These are phyloP conservation scores for Coelastrella sp. DNA, from an alignment of 139 green algal species.

Conservation along the genomic window DNA sequence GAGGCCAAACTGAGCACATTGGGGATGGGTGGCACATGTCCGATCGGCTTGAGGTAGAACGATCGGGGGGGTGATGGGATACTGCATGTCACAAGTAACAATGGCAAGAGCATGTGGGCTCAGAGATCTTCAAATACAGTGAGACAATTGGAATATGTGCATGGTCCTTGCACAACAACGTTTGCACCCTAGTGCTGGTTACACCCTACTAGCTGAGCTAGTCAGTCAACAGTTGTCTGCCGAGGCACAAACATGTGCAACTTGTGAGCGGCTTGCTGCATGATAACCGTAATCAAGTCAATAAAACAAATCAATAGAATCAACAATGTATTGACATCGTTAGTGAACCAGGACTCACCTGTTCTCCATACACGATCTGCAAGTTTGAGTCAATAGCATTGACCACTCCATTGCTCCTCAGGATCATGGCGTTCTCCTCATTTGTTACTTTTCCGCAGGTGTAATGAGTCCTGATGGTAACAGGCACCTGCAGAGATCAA, in stretches of 20 bases:
- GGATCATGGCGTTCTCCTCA: background rate
- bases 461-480: background rate
- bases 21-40: conserved; percentile 1
- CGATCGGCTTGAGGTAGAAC: background rate
- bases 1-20: background rate
- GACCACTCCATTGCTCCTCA: background rate
- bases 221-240: background rate
- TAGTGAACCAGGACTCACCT: background rate
- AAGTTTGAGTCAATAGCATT: background rate
- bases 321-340: background rate
- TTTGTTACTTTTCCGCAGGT: background rate
- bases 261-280: background rate
- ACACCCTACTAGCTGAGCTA: background rate
- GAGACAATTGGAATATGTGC: background rate
- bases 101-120: background rate
- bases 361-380: background rate
- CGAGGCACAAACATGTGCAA: background rate
- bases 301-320: background rate
- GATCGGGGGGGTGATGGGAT: conserved; percentile 12
- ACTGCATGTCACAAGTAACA: background rate
- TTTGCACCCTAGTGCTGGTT: background rate
- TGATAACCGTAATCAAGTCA: background rate
- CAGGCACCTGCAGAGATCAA: background rate
- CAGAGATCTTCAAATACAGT: background rate
- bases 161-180: background rate